Evolutionary conservation across 208 protist genomes (phyloP).

Genomic region (Leishmania mexicana): DNA sequence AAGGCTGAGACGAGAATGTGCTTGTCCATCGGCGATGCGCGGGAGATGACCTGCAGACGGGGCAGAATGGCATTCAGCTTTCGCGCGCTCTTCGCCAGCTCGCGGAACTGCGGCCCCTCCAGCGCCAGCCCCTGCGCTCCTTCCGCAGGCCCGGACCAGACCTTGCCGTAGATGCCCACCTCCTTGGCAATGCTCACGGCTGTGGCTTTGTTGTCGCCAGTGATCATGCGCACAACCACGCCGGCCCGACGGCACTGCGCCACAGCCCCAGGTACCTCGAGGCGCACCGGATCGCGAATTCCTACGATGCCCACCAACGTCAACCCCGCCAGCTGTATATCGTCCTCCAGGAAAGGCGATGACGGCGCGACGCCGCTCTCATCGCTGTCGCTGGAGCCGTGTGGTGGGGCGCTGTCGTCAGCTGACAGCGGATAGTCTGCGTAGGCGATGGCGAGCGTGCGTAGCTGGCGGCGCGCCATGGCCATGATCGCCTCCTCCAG

Average conservation of each 20-base stretch:
- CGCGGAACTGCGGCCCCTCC: conserved; percentile 91
- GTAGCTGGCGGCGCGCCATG: conserved; percentile 57
- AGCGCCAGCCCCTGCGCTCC: conserved; percentile 57
- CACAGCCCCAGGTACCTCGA: conserved; percentile 93
- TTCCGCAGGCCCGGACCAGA: conserved; percentile 21
- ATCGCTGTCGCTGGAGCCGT: conserved; percentile 12
- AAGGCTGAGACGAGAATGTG: conserved; percentile 79
- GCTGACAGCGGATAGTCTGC: conserved; percentile 28
- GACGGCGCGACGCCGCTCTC: conserved; percentile 39
- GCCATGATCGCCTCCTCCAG: conserved; percentile 50
- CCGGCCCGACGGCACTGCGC: conserved; percentile 89
- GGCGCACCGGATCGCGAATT: conserved; percentile 94
- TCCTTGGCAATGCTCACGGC: conserved; percentile 91
- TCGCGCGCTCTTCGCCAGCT: conserved; percentile 61
- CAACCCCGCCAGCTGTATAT: conserved; percentile 20
- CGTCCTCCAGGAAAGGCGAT: conserved; percentile 48
- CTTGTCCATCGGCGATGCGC: conserved; percentile 96
- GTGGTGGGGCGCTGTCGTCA: neutral
- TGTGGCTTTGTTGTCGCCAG: conserved; percentile 94
- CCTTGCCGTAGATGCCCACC: conserved; percentile 33
- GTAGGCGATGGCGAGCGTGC: conserved; percentile 81
- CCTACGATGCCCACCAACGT: conserved; percentile 81
- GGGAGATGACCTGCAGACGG: conserved; percentile 93
- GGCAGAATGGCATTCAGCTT: conserved; percentile 56
- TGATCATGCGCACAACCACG: conserved; percentile 97